Percentiles rank a stretch among this genome's conserved stretches.
Evolutionary conservation across 352 stramenopile genomes (phyloP).

Genomic region (Thalassiosira hispida): DNA sequence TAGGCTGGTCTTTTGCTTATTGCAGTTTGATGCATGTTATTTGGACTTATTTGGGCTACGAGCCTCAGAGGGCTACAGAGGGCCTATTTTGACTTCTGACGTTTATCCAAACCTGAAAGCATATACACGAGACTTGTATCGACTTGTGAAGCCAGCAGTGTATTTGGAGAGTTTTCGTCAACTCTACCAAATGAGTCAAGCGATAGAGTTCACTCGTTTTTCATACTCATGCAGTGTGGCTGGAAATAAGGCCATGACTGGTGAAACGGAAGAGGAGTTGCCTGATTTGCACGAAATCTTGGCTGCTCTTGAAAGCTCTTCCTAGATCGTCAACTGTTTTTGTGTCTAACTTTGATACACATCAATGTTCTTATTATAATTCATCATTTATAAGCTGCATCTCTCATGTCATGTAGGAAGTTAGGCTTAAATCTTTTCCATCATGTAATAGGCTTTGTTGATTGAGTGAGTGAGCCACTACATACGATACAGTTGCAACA

Average conservation of each 20-base stretch:
- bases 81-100: background rate
- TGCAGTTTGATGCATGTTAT: slow-evolving; percentile 19
- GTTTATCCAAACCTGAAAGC: slow-evolving; percentile 24
- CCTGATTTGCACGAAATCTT: slow-evolving; percentile 1
- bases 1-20: slow-evolving; percentile 6
- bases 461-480: too few relatives aligned
- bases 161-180: slow-evolving; percentile 8
- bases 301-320: slow-evolving; percentile 1
- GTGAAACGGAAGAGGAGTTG: background rate
- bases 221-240: slow-evolving; percentile 2
- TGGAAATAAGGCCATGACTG: too few relatives aligned
- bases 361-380: too few relatives aligned
- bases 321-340: too few relatives aligned
- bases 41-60: slow-evolving; percentile 6
- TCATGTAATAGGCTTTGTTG: too few relatives aligned
- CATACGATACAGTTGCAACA: too few relatives aligned
- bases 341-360: too few relatives aligned
- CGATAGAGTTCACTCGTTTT: slow-evolving; percentile 14
- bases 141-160: slow-evolving; percentile 4
- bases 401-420: too few relatives aligned
- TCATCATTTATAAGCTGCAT: too few relatives aligned
- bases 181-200: background rate
- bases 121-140: slow-evolving; percentile 16
- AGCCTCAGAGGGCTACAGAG: background rate
- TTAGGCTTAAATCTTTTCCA: too few relatives aligned